Evolutionary conservation across 148 eudicot species (phyloP).

Genomic region (Chenopodium quinoa): DNA sequence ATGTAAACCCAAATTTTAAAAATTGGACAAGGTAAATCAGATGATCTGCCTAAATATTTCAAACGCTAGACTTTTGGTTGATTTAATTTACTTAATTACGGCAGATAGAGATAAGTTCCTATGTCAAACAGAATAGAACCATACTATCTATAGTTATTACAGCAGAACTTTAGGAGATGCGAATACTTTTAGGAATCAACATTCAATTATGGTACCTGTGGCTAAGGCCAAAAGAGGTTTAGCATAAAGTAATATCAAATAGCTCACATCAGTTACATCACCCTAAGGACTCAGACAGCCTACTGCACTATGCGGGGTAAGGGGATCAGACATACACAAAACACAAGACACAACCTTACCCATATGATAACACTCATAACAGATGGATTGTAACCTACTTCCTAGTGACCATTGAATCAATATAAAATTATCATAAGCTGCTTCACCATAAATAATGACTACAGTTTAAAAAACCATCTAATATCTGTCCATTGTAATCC

Average conservation of each 20-base stretch:
- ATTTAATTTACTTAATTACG: background rate
- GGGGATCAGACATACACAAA: background rate
- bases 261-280: background rate
- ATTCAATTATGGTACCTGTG: too few species aligned
- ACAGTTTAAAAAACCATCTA: background rate
- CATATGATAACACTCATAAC: background rate
- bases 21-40: background rate
- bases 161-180: too few species aligned
- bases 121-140: background rate
- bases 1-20: background rate
- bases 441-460: background rate
- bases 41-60: background rate
- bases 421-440: background rate
- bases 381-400: background rate
- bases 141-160: background rate
- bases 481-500: background rate
- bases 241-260: background rate
- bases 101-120: background rate
- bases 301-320: background rate
- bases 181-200: too few species aligned
- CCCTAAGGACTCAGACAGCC: background rate
- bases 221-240: too few species aligned
- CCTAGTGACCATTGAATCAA: background rate
- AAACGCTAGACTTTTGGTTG: background rate
- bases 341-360: background rate